Percentiles rank a stretch among this genome's conserved stretches.
phyloP scores from a whole-genome alignment of 192 early-diverging fungal genomes.

The Nowakowskiella sp. region DNA sequence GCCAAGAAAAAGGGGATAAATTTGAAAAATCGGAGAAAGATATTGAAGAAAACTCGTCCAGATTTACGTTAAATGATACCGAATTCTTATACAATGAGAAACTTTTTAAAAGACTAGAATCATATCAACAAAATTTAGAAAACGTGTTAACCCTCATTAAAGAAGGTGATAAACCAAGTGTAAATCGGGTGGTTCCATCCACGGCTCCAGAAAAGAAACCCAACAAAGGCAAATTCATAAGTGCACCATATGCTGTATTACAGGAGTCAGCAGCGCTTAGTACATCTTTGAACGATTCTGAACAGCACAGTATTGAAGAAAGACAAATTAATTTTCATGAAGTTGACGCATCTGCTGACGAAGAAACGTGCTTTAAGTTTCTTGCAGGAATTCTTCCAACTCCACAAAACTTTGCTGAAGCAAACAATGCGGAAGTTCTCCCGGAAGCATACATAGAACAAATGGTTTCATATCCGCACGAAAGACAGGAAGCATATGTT shows the following conservation, averaged over 20 bases:
- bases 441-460: slow-evolving; percentile 34
- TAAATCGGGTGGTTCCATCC: not conserved
- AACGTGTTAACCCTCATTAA: not conserved
- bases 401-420: slow-evolving; percentile 17
- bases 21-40: slow-evolving; percentile 12
- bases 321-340: slow-evolving; percentile 16
- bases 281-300: slow-evolving; percentile 2
- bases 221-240: not conserved
- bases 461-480: slow-evolving; percentile 26
- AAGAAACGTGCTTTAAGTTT: slow-evolving; percentile 32
- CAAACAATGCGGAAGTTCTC: slow-evolving; percentile 12
- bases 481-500: slow-evolving; percentile 18
- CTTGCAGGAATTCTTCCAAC: slow-evolving; percentile 34
- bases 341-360: slow-evolving; percentile 27
- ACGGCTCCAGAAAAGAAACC: not conserved
- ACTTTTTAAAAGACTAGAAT: not conserved
- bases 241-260: too few species aligned
- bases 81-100: not conserved
- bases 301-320: slow-evolving; percentile 17
- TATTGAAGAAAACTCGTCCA: slow-evolving; percentile 12
- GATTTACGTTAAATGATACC: not conserved
- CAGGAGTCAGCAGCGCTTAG: too few species aligned
- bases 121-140: not conserved
- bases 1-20: slow-evolving; percentile 2
- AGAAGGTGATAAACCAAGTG: slow-evolving; percentile 13